Evolutionary conservation across 2,329 filamentous ascomycete species (phyloP).

Genomic region (Cytospora leucostoma): DNA sequence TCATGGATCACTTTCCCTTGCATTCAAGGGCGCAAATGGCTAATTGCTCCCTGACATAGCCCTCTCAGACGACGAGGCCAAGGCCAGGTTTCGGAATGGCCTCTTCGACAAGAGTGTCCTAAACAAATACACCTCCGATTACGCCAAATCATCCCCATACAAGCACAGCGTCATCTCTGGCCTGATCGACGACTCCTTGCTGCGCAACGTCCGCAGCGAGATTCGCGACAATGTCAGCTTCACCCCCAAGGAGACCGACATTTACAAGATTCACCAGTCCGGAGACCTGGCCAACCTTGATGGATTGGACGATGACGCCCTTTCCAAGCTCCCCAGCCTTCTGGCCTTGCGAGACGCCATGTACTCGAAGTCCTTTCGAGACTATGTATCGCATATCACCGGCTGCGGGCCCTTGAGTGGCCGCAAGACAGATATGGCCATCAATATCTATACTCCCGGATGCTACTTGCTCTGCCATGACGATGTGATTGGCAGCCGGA

Average conservation of each 20-base stretch:
- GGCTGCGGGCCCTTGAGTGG: constrained; percentile 85
- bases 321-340: constrained; percentile 85
- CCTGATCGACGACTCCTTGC: constrained; percentile 76
- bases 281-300: constrained; percentile 96
- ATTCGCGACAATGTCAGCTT: constrained; percentile 90
- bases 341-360: constrained; percentile 89
- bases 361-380: constrained; percentile 86
- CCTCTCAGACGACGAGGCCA: constrained; percentile 51
- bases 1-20: constrained; percentile 11
- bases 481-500: constrained; percentile 95
- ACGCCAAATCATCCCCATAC: constrained; percentile 71
- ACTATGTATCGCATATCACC: constrained; percentile 85
- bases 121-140: constrained; percentile 60
- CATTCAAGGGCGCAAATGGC: constrained; percentile 11
- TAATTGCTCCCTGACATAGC: constrained; percentile 37
- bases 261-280: constrained; percentile 99
- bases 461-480: constrained; percentile 96
- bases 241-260: constrained; percentile 98
- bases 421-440: constrained; percentile 97
- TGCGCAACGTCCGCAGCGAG: constrained; percentile 84
- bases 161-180: constrained; percentile 87
- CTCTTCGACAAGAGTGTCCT: constrained; percentile 65
- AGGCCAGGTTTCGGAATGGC: constrained; percentile 63
- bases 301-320: constrained; percentile 82
- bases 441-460: constrained; percentile 96